Evolutionary conservation across 257 asterid genomes (phyloP), one percentile per base, ranked within the genome.

Genomic region (Osmanthus fragrans): DNA sequence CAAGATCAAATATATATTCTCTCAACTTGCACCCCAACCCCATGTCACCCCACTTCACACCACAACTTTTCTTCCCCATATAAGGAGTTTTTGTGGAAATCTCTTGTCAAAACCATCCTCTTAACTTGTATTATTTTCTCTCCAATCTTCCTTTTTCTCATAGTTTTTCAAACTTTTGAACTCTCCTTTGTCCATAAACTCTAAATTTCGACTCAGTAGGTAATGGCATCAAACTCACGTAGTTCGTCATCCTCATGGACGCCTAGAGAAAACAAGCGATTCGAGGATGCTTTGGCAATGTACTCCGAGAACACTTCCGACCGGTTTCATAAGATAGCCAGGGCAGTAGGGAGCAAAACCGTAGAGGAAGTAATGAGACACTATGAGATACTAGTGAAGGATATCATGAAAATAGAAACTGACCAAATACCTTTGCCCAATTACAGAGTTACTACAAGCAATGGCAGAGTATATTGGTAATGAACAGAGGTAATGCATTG

Each of bases 401-500:
- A 63, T 25, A 63, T 63, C 69, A 63, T 63, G 19, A 25, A 63
- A 27, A 63, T 63, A 63, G 69, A 63, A 63, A 63, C 3, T 63
- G 69, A 23, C 10, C 34, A 63, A 63, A 23, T 63, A 23, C 69
- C 69, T 63, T 25, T 63, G 69, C 69, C 69, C 18, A 63, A 63
- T 25, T 63, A 63, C 32, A 25, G 19, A 11, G 69, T 63, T 63
- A 12, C 25, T 63, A 3, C 69, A 9, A 63, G 69, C 69, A 63
- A 63, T 25, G 19, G 34, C 18, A 63, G 34, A 3, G 30, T 0
- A 25, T 27, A 63, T 25, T 25, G 69, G 69, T 23, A 63, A 63
- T 10, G 69, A 63, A 63, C 69, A 63, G 3, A 25, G 69, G 69
- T 63, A 63, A 63, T 63, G 69, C 69, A 63, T 63, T 63, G 15